Base-by-base conservation (phyloP, 805 yeast species). In the Tetrapisispora fleetii region DNA sequence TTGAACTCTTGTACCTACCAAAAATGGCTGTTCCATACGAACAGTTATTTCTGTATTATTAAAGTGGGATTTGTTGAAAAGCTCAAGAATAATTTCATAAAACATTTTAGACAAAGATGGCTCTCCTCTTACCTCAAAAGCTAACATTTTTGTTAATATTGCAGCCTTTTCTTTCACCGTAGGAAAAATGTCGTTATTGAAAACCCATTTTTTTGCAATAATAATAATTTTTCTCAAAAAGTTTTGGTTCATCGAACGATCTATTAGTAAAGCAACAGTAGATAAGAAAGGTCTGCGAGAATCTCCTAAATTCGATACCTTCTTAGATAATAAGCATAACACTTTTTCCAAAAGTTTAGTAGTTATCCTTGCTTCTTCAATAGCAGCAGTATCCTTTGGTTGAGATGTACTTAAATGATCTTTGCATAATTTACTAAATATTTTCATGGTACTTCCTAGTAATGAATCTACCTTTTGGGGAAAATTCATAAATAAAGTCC, bases 131-230 rank as follows among this genome's bases (percentile, higher is more conserved):
- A 82, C 74, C 59, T 91, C 98, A 62, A 88, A 90, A 1, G 86
- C 85, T 77, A 91, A 79, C 96, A 95, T 89, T 67, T 93, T 93
- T 14, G 90, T 78, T 49, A 93, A 71, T 38, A 93, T 83, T 0
- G 95, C 97, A 1, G 98, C 96, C 63, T 93, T 93, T 60, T 93
- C 99, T 62, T 93, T 95, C 2, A 85, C 80, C 0, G 98, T 87
- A 3, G 99, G 99, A 71, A 89, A 89, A 21, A 87, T 73, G 54
- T 87, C 96, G 49, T 82, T 78, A 2, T 87, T 78, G 60, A 95
- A 89, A 0, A 90, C 91, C 99, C 99, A 93, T 16, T 76, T 76
- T 58, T 90, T 79, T 1, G 90, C 91, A 54, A 89, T 81, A 28
- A 75, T 74, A 24, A 91, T 79, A 42, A 93, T 85, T 59, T 82